phyloP scores from a whole-genome alignment of 228 moss, liverwort and hornwort species.

The Sphagnum magellanicum region DNA sequence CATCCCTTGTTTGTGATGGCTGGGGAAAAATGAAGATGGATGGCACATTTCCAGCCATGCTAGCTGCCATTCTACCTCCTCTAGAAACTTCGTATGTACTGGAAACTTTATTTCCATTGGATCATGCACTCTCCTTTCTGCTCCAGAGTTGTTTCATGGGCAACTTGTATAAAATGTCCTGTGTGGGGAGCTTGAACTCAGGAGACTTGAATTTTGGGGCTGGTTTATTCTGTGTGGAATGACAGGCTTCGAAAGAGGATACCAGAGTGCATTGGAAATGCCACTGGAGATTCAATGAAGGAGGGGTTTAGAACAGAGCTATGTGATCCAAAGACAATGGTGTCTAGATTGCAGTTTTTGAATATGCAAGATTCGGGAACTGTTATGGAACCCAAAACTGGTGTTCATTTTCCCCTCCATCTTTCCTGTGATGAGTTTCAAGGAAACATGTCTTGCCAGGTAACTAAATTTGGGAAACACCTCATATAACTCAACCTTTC shows the following conservation, averaged over 20 bases:
- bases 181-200: no score
- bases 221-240: no score
- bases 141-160: no score
- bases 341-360: slow-evolving; percentile 9
- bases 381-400: slow-evolving; percentile 87
- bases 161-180: no score
- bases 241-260: slow-evolving; percentile 23
- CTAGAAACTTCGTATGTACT: slow-evolving; percentile 47
- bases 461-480: slow-evolving; percentile 6
- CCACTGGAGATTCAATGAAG: slow-evolving; percentile 23
- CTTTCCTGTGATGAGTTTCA: slow-evolving; percentile 40
- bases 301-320: slow-evolving; percentile 27
- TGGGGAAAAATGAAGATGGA: slow-evolving; percentile 54
- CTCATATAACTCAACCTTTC: background rate
- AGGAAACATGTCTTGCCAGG: slow-evolving; percentile 64
- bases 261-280: slow-evolving; percentile 26
- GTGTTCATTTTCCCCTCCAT: slow-evolving; percentile 69
- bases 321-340: slow-evolving; percentile 13
- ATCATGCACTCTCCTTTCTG: background rate
- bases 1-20: slow-evolving; percentile 52
- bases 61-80: slow-evolving; percentile 66
- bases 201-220: no score
- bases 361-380: slow-evolving; percentile 15
- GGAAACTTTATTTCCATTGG: background rate
- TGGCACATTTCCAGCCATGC: slow-evolving; percentile 36